Conservation (phyloP, 2,329 filamentous ascomycete species). For the Aureobasidium mangrovei region DNA sequence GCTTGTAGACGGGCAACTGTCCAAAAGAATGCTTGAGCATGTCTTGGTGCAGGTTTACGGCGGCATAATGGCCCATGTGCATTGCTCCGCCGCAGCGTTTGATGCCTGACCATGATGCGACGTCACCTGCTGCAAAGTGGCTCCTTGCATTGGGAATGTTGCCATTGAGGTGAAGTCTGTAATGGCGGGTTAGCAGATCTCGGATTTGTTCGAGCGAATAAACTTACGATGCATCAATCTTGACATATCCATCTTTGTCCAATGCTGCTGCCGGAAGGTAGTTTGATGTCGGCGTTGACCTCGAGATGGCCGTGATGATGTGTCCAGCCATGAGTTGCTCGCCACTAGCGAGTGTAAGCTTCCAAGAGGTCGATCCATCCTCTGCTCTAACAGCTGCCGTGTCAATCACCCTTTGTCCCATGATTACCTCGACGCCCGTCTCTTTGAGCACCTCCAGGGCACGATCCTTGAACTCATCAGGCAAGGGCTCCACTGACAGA, state of each 20-base stretch:
- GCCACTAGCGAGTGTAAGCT: conserved; percentile 53
- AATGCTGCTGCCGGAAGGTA: conserved; percentile 53
- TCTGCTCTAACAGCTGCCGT: conserved; percentile 40
- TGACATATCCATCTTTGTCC: conserved; percentile 58
- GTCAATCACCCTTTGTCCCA: conserved; percentile 44
- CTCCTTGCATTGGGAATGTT: conserved; percentile 47
- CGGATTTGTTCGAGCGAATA: not conserved
- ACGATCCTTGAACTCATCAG: conserved; percentile 58
- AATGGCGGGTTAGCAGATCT: not conserved
- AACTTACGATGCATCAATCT: conserved; percentile 37
- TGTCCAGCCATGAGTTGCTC: conserved; percentile 51
- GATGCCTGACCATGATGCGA: conserved; percentile 65
- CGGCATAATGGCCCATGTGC: conserved; percentile 52
- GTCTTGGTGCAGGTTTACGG: conserved; percentile 55
- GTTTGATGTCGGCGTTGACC: conserved; percentile 50
- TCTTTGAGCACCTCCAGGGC: conserved; percentile 51
- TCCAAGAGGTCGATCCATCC: conserved; percentile 22
- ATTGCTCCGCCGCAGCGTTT: conserved; percentile 71
- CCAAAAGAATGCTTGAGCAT: conserved; percentile 49
- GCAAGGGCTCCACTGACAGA: conserved; percentile 63
- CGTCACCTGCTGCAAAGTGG: conserved; percentile 64
- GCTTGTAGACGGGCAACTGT: conserved; percentile 18
- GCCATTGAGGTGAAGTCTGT: conserved; percentile 47
- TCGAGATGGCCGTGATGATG: conserved; percentile 62
- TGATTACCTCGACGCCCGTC: conserved; percentile 55